phyloP scores from a whole-genome alignment of 2,329 filamentous ascomycete species.

The Ceratocystis cacaofunesta region DNA sequence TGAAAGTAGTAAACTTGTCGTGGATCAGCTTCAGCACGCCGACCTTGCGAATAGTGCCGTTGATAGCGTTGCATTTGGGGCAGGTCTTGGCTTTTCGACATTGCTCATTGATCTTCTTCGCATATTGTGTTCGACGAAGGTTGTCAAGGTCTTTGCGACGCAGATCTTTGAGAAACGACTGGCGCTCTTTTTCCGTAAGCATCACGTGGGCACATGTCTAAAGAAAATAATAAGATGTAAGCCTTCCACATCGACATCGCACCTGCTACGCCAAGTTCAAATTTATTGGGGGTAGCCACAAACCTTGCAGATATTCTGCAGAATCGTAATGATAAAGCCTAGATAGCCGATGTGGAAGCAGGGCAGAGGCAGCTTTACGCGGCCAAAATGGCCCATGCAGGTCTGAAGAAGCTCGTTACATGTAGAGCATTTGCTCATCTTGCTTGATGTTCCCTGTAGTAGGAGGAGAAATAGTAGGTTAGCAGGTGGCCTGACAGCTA shows the following conservation, averaged over 20 bases:
- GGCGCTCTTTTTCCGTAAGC: slow-evolving; percentile 64
- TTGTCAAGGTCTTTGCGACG: slow-evolving; percentile 75
- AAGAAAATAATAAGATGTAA: not conserved
- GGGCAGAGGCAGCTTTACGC: slow-evolving; percentile 78
- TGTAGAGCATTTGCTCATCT: slow-evolving; percentile 63
- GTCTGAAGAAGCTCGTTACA: slow-evolving; percentile 67
- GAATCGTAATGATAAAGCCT: slow-evolving; percentile 77
- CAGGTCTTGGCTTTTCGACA: slow-evolving; percentile 79
- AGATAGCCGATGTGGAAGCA: slow-evolving; percentile 95
- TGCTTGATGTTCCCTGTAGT: slow-evolving; percentile 63
- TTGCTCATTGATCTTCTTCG: slow-evolving; percentile 76
- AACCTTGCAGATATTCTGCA: slow-evolving; percentile 89
- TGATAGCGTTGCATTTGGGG: slow-evolving; percentile 63
- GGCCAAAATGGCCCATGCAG: slow-evolving; percentile 91
- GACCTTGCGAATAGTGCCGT: slow-evolving; percentile 84
- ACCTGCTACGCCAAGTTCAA: no score
- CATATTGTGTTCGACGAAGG: slow-evolving; percentile 64
- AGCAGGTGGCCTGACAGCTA: not conserved
- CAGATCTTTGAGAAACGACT: slow-evolving; percentile 63
- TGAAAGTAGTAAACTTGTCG: slow-evolving; percentile 80
- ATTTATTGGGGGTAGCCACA: slow-evolving; percentile 4
- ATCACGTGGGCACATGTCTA: slow-evolving; percentile 70
- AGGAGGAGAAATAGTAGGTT: no score
- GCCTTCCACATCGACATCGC: not conserved
- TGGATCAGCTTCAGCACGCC: slow-evolving; percentile 88